Base-by-base conservation (phyloP, 2,329 filamentous ascomycete species). In the Penicillium sp. region DNA sequence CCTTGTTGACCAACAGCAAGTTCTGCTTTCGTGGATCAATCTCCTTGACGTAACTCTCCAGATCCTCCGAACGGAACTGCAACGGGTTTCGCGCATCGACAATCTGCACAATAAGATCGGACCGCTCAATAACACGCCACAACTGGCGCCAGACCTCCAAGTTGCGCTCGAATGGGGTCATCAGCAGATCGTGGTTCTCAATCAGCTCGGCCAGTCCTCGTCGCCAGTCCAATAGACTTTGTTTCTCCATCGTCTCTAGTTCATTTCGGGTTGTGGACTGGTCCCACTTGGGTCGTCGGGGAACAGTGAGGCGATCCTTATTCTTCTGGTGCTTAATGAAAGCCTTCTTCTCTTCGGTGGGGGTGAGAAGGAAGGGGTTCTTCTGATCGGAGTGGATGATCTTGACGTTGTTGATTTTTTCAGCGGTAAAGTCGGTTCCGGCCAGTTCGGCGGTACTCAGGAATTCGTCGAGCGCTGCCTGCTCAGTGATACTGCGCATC, bases 321-420 rank as follows among this genome's bases (percentile, higher is more conserved):
- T 97, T 92, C 71, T 87, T 83, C 70, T 87, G 87, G 67, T 97
- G 93, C 77, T 95, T 97, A 68, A 85, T 86, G 50, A 91, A 78
- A 21, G 90, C 82, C 10, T 83, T 85, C 66, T 87, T 82, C 80
- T 99, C 92, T 73, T 99, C 93, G 27, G 87, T 84, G 0, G 89
- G 86, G 0, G 91, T 93, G 19, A 99, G 81, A 5, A 99, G 81
- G 68, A 93, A 99, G 0, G 94, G 94, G 75, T 99, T 99, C 79
- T 89, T 91, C 78, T 97, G 92, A 74, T 97, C 92, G 65, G 88
- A 88, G 74, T 99, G 94, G 66, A 99, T 97, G 72, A 99, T 97
- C 81, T 97, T 97, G 77, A 97, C 90, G 72, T 95, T 97, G 78
- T 93, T 97, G 85, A 96, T 90, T 83, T 97, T 97, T 81, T 97